Conservation (phyloP, 2,329 filamentous ascomycete species). For the Emergomyces africanus region DNA sequence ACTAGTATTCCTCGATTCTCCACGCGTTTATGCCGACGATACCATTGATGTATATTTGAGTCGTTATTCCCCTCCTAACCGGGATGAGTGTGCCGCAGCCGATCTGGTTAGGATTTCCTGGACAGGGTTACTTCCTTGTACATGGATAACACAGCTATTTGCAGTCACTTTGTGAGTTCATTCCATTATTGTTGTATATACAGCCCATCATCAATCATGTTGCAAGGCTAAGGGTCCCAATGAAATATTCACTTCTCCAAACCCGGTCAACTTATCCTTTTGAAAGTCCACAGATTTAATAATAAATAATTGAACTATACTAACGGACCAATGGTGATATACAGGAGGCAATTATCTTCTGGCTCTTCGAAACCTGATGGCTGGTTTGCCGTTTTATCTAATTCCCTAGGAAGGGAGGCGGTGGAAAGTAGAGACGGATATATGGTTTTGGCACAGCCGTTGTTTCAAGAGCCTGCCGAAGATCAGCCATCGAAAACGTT, state of each 20-base stretch:
- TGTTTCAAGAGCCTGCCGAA: conserved; percentile 2
- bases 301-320: background rate
- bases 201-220: background rate
- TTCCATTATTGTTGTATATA: background rate
- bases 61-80: conserved; percentile 28
- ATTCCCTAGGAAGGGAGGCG: conserved; percentile 22
- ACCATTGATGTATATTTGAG: conserved; percentile 32
- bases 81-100: conserved; percentile 12
- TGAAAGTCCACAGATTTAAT: background rate
- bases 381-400: conserved; percentile 26
- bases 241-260: background rate
- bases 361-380: conserved; percentile 2
- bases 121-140: conserved; percentile 28
- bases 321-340: background rate
- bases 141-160: conserved; percentile 29
- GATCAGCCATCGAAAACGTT: background rate
- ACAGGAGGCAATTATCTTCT: conserved; percentile 4
- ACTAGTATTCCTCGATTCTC: conserved; percentile 37
- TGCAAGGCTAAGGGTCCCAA: background rate
- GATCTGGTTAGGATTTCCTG: conserved; percentile 30
- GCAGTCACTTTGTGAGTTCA: conserved; percentile 24
- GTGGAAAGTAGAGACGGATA: conserved; percentile 31
- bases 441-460: conserved; percentile 16
- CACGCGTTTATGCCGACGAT: conserved; percentile 25
- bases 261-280: background rate